These are phyloP conservation scores for Vickermania ingenoplastis DNA, from an alignment of 208 protist genomes.

Conservation along the genomic window DNA sequence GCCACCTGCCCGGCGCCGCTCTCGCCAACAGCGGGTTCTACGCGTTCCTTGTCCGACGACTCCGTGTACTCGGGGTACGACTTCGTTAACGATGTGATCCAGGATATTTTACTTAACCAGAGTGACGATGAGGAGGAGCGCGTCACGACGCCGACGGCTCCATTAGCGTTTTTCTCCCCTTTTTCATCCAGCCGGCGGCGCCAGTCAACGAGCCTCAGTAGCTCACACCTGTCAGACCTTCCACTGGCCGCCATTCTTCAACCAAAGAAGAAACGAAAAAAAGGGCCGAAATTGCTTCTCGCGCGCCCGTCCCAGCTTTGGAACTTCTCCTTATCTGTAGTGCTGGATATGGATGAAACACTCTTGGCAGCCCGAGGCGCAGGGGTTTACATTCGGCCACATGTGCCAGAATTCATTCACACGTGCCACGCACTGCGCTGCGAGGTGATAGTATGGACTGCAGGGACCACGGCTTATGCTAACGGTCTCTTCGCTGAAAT, in stretches of 20 bases:
- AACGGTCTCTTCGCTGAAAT: conserved; percentile 50
- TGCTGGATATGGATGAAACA: conserved; percentile 81
- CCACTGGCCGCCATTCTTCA: background rate
- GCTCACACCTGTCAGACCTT: background rate
- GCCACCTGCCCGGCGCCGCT: no score
- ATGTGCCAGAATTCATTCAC: conserved; percentile 39
- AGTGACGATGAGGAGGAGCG: conserved; percentile 12
- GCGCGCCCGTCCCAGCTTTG: background rate
- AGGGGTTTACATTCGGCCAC: conserved; percentile 35
- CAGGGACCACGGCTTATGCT: conserved; percentile 47
- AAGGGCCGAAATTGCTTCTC: background rate
- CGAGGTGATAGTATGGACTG: conserved; percentile 74
- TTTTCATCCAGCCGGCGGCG: background rate
- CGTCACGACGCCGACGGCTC: background rate
- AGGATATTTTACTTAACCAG: conserved; percentile 48
- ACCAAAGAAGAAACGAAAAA: background rate
- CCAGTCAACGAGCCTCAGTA: background rate
- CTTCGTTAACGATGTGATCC: conserved; percentile 60
- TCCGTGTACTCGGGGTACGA: conserved; percentile 63
- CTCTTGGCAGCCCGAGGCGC: conserved; percentile 57
- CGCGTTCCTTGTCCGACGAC: conserved; percentile 21
- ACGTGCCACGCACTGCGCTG: conserved; percentile 39
- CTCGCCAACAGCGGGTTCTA: no score
- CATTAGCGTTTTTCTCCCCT: background rate
- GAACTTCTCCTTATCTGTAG: conserved; percentile 30